These are phyloP conservation scores for Insectozyma bohioensis DNA, from an alignment of 1,139 yeast species.

Conservation along the genomic window DNA sequence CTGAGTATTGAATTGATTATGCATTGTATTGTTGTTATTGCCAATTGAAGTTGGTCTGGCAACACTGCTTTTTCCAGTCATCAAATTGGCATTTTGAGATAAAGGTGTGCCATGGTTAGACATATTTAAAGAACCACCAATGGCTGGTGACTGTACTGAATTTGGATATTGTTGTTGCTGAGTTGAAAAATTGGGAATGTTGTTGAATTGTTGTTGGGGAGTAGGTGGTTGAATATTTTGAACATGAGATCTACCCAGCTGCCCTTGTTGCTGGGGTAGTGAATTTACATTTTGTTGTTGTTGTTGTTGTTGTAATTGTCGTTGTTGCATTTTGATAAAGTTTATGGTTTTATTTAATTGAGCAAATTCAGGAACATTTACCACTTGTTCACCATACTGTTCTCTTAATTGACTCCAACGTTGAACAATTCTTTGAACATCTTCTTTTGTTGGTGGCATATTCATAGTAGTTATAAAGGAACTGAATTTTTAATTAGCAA, in stretches of 20 bases:
- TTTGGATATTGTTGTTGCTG: slow-evolving; percentile 7
- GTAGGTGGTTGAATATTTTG: slow-evolving; percentile 12
- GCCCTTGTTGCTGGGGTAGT: slow-evolving; percentile 14
- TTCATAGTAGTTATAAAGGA: not conserved
- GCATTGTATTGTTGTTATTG: slow-evolving; percentile 9
- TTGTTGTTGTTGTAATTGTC: slow-evolving; percentile 20
- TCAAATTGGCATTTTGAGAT: slow-evolving; percentile 12
- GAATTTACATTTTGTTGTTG: slow-evolving; percentile 16
- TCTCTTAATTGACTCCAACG: slow-evolving; percentile 65
- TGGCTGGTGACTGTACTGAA: slow-evolving; percentile 12
- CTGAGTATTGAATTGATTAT: slow-evolving; percentile 10
- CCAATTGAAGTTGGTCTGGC: slow-evolving; percentile 1
- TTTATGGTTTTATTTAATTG: slow-evolving; percentile 57
- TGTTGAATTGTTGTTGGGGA: slow-evolving; percentile 10
- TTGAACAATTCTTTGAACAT: slow-evolving; percentile 42
- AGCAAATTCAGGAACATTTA: slow-evolving; percentile 59
- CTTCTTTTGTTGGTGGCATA: slow-evolving; percentile 41
- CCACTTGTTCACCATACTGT: slow-evolving; percentile 66
- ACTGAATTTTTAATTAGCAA: not conserved
- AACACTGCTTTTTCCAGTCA: slow-evolving; percentile 5
- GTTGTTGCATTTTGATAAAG: slow-evolving; percentile 43
- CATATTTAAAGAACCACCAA: slow-evolving; percentile 10
- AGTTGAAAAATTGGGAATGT: slow-evolving; percentile 4
- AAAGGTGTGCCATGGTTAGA: slow-evolving; percentile 13
- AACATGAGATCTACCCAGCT: slow-evolving; percentile 11